Evolutionary conservation across 1,284 basidiomycete genomes (phyloP).

Genomic region (Abortiporus biennis): DNA sequence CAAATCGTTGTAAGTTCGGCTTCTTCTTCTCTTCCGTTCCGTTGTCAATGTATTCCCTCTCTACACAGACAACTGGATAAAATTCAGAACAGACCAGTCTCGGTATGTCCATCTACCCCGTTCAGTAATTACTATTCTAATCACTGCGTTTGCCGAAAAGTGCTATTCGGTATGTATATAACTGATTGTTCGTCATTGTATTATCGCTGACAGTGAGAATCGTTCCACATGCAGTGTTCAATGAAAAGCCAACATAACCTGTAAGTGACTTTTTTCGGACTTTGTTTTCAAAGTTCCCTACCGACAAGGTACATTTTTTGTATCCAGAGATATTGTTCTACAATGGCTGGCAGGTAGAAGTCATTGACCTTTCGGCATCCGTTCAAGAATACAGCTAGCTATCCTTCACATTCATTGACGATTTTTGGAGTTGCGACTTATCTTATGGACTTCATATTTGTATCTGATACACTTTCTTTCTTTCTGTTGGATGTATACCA

Average conservation of each 20-base stretch:
- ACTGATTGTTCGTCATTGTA: neutral
- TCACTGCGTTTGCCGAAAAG: conserved; percentile 31
- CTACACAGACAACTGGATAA: conserved; percentile 71
- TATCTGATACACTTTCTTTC: too few relatives aligned
- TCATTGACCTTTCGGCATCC: conserved; percentile 38
- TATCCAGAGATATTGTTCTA: conserved; percentile 59
- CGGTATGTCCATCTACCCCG: conserved; percentile 48
- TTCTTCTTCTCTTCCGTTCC: conserved; percentile 8
- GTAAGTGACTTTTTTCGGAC: conserved; percentile 35
- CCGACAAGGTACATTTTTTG: conserved; percentile 1
- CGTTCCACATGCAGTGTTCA: conserved; percentile 54
- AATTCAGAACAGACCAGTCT: conserved; percentile 80
- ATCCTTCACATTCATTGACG: too few relatives aligned
- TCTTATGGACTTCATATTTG: too few relatives aligned
- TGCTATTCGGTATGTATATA: conserved; percentile 66
- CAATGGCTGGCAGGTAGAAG: conserved; percentile 66
- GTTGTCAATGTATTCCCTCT: conserved; percentile 4
- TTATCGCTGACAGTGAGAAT: conserved; percentile 13
- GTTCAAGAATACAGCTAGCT: too few relatives aligned
- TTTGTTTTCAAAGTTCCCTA: too few relatives aligned
- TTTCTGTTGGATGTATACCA: too few relatives aligned
- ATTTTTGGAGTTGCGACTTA: too few relatives aligned
- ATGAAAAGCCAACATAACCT: conserved; percentile 95
- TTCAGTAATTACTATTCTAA: conserved; percentile 4
- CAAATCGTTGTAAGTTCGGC: conserved; percentile 63